Base-by-base conservation (phyloP, 257 asterid genomes). In the Phtheirospermum japonicum region DNA sequence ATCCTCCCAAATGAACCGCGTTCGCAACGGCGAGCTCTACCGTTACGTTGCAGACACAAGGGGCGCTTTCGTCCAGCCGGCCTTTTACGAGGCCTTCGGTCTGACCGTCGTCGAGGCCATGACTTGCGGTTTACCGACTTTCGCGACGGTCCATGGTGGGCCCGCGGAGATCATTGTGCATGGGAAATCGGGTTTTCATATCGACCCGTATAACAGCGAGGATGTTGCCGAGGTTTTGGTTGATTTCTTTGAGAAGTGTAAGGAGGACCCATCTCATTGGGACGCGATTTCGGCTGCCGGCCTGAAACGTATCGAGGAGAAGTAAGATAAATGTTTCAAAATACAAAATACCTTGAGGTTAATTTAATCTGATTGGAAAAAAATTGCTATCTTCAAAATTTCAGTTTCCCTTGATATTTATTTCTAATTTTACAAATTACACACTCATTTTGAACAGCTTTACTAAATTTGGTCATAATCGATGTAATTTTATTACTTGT, bases 91-190 rank as follows among this genome's bases (percentile, higher is more conserved):
- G 80, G 95, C 93, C 5, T 87, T 87, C 14, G 95, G 95, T 2
- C 57, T 85, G 67, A 87, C 95, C 3, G 95, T 87, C 13, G 95
- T 87, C 12, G 95, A 87, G 80, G 90, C 94, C 59, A 87, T 87
- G 95, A 80, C 88, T 9, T 87, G 95, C 34, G 95, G 95, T 11
- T 32, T 87, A 60, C 95, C 95, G 0, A 87, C 94, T 7, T 84
- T 87, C 31, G 95, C 95, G 0, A 87, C 90, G 1, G 26, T 74
- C 16, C 76, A 87, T 7, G 95, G 95, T 37, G 95, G 95, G 42
- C 94, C 90, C 4, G 88, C 90, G 18, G 93, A 87, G 83, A 87
- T 87, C 64, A 87, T 87, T 8, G 34, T 87, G 51, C 75, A 84
- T 20, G 90, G 88, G 10, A 77, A 71, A 61, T 87, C 95, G 0